A percentile compares a stretch with the other conserved stretches of the same genome.
Conservation (phyloP, 768 basidiomycete species). For the Chiua virens region DNA sequence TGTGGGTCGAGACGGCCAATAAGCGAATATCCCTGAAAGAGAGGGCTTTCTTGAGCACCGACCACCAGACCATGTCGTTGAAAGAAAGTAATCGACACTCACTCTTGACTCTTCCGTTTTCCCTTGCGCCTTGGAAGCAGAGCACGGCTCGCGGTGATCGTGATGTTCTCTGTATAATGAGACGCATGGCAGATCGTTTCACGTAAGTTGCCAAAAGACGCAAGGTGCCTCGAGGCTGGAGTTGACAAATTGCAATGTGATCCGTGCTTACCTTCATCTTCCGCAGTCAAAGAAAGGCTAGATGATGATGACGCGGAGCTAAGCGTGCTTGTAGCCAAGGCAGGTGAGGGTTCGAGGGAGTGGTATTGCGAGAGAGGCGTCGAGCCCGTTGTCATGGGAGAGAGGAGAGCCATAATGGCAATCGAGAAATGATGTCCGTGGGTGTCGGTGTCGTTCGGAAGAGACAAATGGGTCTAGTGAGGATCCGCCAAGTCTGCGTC, state of each 20-base stretch:
- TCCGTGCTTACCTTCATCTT: constrained; percentile 60
- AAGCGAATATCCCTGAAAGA: constrained; percentile 66
- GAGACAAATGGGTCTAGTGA: constrained; percentile 22
- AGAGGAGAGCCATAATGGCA: constrained; percentile 26
- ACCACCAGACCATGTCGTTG: constrained; percentile 28
- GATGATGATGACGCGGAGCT: constrained; percentile 49
- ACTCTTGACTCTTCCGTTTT: constrained; percentile 68
- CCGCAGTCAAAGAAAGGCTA: constrained; percentile 50
- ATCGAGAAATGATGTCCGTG: neutral
- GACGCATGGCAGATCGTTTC: constrained; percentile 30
- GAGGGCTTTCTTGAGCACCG: constrained; percentile 24
- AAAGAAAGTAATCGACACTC: constrained; percentile 34
- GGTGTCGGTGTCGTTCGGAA: constrained; percentile 8
- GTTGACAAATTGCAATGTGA: constrained; percentile 15
- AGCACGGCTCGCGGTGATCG: constrained; percentile 58
- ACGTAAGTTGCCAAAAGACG: constrained; percentile 34
- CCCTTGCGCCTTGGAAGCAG: constrained; percentile 43
- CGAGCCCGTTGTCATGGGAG: constrained; percentile 25
- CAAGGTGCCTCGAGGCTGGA: constrained; percentile 21
- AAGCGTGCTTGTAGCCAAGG: constrained; percentile 17
- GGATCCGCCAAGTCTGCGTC: constrained; percentile 56
- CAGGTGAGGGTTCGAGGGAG: constrained; percentile 32
- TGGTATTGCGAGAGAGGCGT: constrained; percentile 35
- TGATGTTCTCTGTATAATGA: constrained; percentile 60
- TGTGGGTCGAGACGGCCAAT: constrained; percentile 78